phyloP scores from a whole-genome alignment of 305 asterid genomes.

The Fraxinus sp. region DNA sequence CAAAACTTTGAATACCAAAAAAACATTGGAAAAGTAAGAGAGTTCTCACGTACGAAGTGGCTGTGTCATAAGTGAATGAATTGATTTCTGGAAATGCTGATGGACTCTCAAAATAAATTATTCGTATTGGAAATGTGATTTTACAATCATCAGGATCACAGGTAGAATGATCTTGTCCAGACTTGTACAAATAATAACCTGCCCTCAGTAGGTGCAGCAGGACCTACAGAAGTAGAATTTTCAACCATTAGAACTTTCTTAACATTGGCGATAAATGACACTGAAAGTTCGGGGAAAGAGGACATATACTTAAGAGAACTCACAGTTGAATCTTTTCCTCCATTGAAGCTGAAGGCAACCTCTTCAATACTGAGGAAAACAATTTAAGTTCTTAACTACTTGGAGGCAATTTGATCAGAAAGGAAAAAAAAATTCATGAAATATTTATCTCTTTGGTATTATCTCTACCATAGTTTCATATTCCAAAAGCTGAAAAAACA shows the following conservation, averaged over 20 bases:
- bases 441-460: not conserved
- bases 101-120: slow-evolving; percentile 80
- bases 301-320: slow-evolving; percentile 31
- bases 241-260: slow-evolving; percentile 13
- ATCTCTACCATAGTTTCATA: not conserved
- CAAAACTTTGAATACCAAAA: not conserved
- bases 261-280: not conserved
- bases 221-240: slow-evolving; percentile 47
- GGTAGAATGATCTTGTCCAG: slow-evolving; percentile 30
- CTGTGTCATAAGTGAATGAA: slow-evolving; percentile 80
- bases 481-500: slow-evolving; percentile 5
- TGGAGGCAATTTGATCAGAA: not conserved
- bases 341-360: slow-evolving; percentile 94
- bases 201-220: slow-evolving; percentile 84
- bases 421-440: not conserved
- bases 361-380: slow-evolving; percentile 63
- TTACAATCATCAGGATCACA: slow-evolving; percentile 43
- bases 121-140: slow-evolving; percentile 59
- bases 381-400: slow-evolving; percentile 18
- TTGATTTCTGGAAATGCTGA: slow-evolving; percentile 91
- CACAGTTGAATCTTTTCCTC: slow-evolving; percentile 94
- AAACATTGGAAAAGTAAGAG: not conserved
- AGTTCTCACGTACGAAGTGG: slow-evolving; percentile 45
- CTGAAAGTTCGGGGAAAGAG: not conserved
- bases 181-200: slow-evolving; percentile 70